Percentiles rank a stretch among this genome's conserved stretches.
Conservation (phyloP, 345 rosid genomes). For the Acer yangbiense region DNA sequence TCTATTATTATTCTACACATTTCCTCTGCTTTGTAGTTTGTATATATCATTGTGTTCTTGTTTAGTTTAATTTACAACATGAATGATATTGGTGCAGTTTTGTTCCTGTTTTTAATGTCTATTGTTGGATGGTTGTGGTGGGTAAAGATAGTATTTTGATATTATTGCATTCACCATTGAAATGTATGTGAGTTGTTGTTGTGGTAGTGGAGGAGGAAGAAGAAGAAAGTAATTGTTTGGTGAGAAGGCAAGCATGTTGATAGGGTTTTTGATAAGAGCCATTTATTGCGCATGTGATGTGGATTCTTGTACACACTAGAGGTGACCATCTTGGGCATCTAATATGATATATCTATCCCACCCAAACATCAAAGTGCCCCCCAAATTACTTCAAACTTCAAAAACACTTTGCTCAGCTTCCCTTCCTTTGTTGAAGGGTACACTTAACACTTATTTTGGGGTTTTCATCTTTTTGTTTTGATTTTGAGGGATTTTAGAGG, state of each 20-base stretch:
- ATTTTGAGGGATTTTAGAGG: background rate
- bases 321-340: background rate
- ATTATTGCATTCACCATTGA: background rate
- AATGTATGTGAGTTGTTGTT: background rate
- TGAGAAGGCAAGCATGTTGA: conserved; percentile 9
- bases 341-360: background rate
- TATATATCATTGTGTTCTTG: no score
- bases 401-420: background rate
- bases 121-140: background rate
- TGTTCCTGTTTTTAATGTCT: background rate
- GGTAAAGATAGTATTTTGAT: background rate
- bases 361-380: background rate
- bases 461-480: no score
- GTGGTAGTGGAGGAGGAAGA: background rate
- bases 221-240: conserved; percentile 4
- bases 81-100: background rate
- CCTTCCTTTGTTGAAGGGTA: background rate
- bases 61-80: no score
- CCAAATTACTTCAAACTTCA: no score
- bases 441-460: no score
- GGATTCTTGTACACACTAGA: conserved; percentile 14
- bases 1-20: no score
- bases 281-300: conserved; percentile 33
- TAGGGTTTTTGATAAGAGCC: conserved; percentile 26
- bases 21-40: background rate